These are phyloP conservation scores for Russula abietina DNA, from an alignment of 768 basidiomycete genomes.

Conservation along the genomic window DNA sequence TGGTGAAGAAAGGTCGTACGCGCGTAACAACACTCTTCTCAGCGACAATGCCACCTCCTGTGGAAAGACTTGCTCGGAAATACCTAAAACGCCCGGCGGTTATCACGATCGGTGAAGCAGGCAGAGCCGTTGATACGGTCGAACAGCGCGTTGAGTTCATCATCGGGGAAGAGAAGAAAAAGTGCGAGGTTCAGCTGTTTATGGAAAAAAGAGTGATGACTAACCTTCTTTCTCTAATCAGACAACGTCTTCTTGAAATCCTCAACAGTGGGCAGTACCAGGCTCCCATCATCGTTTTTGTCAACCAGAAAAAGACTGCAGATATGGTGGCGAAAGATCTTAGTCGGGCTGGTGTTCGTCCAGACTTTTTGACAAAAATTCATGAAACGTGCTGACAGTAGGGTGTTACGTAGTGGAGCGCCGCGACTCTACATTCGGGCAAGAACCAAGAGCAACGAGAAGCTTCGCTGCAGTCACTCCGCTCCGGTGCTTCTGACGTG, in stretches of 20 bases:
- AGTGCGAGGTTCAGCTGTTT: conserved; percentile 45
- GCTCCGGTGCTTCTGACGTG: conserved; percentile 80
- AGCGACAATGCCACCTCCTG: conserved; percentile 97
- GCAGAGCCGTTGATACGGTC: conserved; percentile 95
- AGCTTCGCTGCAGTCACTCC: conserved; percentile 78
- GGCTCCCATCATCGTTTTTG: conserved; percentile 96
- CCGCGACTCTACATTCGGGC: conserved; percentile 90
- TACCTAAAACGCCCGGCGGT: conserved; percentile 90
- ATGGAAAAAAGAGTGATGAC: background rate
- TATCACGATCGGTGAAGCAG: conserved; percentile 97
- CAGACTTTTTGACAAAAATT: background rate
- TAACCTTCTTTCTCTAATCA: conserved; percentile 31
- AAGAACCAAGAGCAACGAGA: conserved; percentile 98
- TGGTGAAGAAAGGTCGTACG: conserved; percentile 69
- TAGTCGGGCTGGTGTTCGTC: conserved; percentile 75
- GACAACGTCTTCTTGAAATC: conserved; percentile 82
- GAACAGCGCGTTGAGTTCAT: conserved; percentile 96
- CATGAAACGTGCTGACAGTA: background rate
- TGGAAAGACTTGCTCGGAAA: conserved; percentile 90
- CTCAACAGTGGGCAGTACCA: conserved; percentile 78
- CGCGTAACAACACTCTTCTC: conserved; percentile 96
- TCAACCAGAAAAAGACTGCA: conserved; percentile 99
- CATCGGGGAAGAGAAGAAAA: conserved; percentile 92
- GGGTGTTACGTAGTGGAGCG: conserved; percentile 59
- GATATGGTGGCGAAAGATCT: conserved; percentile 97